A percentile compares a stretch with the other conserved stretches of the same genome.
Conservation (phyloP, 2,329 filamentous ascomycete genomes). For the Trichophyton verrucosum region DNA sequence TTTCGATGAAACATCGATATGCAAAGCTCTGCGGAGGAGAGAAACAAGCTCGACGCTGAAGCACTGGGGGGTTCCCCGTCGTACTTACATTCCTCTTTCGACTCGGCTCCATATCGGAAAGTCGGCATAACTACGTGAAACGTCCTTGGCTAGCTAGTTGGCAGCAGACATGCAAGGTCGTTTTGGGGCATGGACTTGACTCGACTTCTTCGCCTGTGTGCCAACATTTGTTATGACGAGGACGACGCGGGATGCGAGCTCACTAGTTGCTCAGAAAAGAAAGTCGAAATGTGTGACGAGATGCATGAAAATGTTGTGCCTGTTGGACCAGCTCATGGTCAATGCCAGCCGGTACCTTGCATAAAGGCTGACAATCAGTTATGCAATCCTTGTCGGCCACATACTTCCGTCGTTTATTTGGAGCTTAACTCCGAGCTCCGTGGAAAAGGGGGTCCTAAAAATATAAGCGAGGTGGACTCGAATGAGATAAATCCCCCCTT, state of each 20-base stretch:
- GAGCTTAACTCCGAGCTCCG: background rate
- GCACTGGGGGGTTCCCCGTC: background rate
- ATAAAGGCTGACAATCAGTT: background rate
- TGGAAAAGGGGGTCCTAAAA: background rate
- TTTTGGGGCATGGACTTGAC: too few species aligned
- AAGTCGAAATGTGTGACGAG: too few species aligned
- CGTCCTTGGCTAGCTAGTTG: too few species aligned
- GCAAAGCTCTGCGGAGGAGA: background rate
- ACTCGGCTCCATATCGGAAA: background rate
- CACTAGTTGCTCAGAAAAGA: too few species aligned
- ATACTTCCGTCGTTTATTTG: background rate
- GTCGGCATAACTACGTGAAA: background rate
- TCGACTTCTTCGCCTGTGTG: too few species aligned
- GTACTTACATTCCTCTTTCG: constrained; percentile 1
- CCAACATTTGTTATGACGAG: too few species aligned
- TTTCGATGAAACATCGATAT: background rate
- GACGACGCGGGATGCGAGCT: too few species aligned
- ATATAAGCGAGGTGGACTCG: background rate
- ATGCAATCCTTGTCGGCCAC: background rate
- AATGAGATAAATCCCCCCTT: background rate
- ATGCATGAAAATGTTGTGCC: too few species aligned
- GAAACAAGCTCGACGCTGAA: background rate
- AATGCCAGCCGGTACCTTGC: background rate
- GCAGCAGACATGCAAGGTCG: too few species aligned
- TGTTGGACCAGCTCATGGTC: background rate